Base-by-base conservation (phyloP, 2,329 filamentous ascomycete genomes). In the Paecilomyces sp. region DNA sequence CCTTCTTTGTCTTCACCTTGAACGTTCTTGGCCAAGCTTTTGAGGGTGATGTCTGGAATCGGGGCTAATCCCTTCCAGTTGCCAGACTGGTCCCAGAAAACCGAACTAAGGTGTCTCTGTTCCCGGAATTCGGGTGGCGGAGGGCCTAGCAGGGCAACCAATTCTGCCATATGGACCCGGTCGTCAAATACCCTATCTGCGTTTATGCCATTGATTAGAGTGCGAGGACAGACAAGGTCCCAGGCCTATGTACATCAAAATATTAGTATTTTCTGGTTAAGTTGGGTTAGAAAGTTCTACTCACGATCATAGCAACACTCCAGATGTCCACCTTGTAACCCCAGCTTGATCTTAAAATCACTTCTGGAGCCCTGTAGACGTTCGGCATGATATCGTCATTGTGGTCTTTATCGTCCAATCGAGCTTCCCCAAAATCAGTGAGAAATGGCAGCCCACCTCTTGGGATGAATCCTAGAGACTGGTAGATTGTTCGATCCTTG, bases 1-100 rank as follows among this genome's bases (percentile, higher is more conserved):
- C 62, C 58, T 3, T 65, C 61, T 53, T 63, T 67, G 30, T 71
- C 63, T 25, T 68, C 64, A 13, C 66, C 67, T 13, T 62, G 22
- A 11, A 72, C 54, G 18, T 65, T 62, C 24, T 53, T 62, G 36
- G 68, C 72, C 54, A 57, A 61, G 0, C 59, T 56, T 56, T 69
- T 63, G 18, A 70, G 61, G 18, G 55, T 62, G 11, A 24, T 60
- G 31, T 65, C 61, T 9, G 67, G 66, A 61, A 68, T 65, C 3
- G 62, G 60, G 8, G 57, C 59, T 6, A 54, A n/a, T 28, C 59
- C 58, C 51, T 58, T 67, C 63, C 66, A 70, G 5, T 55, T 64
- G 15, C 67, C 67, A 63, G 50, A 53, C 13, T 41, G 13, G 6
- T 41, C 36, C 36, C 36, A 41, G 15, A 15, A 41, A 5, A 2